phyloP scores from a whole-genome alignment of 23 red algal genomes.

The Gracilaria domingensis region DNA sequence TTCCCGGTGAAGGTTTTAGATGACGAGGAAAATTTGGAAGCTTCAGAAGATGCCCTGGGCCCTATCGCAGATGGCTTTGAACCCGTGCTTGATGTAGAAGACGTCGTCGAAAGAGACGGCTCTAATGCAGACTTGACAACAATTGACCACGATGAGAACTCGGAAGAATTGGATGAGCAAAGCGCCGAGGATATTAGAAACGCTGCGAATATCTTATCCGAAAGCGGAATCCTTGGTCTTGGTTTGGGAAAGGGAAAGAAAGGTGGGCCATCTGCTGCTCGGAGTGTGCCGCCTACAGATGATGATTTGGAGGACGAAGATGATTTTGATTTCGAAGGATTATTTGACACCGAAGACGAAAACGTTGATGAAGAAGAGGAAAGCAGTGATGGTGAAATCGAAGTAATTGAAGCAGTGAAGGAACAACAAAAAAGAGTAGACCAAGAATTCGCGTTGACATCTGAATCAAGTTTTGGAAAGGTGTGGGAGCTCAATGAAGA shows the following conservation, averaged over 20 bases:
- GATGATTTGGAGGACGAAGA: slow-evolving; percentile 27
- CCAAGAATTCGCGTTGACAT: slow-evolving; percentile 63
- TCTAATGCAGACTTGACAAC: not conserved
- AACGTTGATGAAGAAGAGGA: slow-evolving; percentile 46
- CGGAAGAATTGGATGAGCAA: slow-evolving; percentile 45
- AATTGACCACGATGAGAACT: slow-evolving; percentile 31
- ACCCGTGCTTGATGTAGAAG: not conserved
- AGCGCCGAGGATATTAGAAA: slow-evolving; percentile 66
- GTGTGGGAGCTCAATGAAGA: slow-evolving; percentile 83
- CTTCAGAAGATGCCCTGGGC: slow-evolving; percentile 49
- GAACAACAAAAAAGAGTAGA: slow-evolving; percentile 1
- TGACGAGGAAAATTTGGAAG: slow-evolving; percentile 55
- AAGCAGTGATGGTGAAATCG: slow-evolving; percentile 37
- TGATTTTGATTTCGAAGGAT: slow-evolving; percentile 19
- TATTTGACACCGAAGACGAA: slow-evolving; percentile 44
- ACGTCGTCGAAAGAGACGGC: not conserved
- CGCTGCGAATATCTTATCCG: slow-evolving; percentile 62
- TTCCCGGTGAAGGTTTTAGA: slow-evolving; percentile 11
- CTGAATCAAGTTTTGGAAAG: slow-evolving; percentile 60
- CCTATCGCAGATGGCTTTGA: slow-evolving; percentile 35
- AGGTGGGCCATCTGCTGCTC: not conserved
- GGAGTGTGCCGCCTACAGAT: not conserved
- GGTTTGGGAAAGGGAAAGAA: slow-evolving; percentile 25
- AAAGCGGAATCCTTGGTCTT: slow-evolving; percentile 65
- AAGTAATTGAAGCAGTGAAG: not conserved